Base-by-base conservation (phyloP, 1,284 basidiomycete genomes). In the Boletus sp. region DNA sequence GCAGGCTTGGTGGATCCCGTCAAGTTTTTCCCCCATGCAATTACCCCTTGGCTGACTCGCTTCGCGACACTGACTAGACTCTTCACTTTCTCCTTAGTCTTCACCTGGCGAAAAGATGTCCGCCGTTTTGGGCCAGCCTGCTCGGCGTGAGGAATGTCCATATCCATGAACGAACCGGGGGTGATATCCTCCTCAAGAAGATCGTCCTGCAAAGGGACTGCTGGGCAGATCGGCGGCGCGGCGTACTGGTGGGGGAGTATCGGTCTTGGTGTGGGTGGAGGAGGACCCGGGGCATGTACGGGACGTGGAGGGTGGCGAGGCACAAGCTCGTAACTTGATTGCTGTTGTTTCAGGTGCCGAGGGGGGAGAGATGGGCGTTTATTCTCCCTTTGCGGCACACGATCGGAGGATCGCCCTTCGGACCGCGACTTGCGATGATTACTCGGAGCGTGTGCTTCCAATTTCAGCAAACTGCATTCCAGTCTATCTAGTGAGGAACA, bases 401-500 rank as follows among this genome's bases (percentile, higher is more conserved):
- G 44, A 32, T 41, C 16, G 14, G 41, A 40, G 17, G 49, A 13
- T 26, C 35, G 41, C 29, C 44, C 53, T 22, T 65, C 65, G 12
- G 66, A 64, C 16, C 38, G 57, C 7, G 57, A 67, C 48, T 64
- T 51, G 49, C 53, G 57, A 20, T 60, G 64, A 34, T 56, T 51
- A n/a, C 16, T 3, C 5, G 63, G 65, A 2, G 56, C 62, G 16
- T 67, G 51, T 9, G 62, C 46, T 37, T 66, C 57, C 32, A 68
- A 49, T 45, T 55, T 67, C 12, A 49, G 38, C 38, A 68, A 39
- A 41, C 63, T 67, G 33, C 13, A 41, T 43, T 67, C 64, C 32
- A 68, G 43, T 44, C 62, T 65, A 19, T 65, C 59, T 14, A 65
- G 50, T 10, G 66, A 68, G n/a, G 66, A 67, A 37, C 48, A 54